Evolutionary conservation across 106 monocot species (phyloP).

Genomic region (Acorus gramineus): DNA sequence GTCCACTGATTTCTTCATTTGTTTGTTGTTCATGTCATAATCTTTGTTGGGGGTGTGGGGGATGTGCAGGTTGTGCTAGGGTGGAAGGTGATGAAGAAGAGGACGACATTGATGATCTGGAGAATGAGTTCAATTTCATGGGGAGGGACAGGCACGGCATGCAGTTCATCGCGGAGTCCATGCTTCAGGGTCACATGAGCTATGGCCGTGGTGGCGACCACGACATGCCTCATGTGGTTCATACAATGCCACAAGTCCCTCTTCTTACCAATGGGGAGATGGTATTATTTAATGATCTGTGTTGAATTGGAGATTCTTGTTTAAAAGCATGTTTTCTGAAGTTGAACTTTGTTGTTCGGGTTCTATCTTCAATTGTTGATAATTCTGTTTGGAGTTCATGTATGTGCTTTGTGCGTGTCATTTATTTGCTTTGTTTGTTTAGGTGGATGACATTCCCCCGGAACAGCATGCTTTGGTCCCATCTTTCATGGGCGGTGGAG

Average conservation of each 20-base stretch:
- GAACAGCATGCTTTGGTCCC: constrained; percentile 96
- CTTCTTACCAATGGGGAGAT: constrained; percentile 95
- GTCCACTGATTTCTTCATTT: background rate
- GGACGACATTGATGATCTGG: constrained; percentile 83
- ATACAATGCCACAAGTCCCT: constrained; percentile 51
- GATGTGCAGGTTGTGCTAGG: constrained; percentile 56
- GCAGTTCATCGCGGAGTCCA: constrained; percentile 57
- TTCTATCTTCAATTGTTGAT: too few species aligned
- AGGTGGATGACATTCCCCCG: constrained; percentile 95
- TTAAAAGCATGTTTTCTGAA: background rate
- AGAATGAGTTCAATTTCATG: constrained; percentile 72
- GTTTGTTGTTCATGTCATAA: background rate
- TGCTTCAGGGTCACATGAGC: constrained; percentile 87
- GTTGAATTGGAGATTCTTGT: too few species aligned
- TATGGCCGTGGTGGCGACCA: constrained; percentile 71
- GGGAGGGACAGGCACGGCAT: constrained; percentile 34
- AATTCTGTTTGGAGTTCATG: too few species aligned
- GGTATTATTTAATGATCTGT: constrained; percentile 23
- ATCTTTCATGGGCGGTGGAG: constrained; percentile 85
- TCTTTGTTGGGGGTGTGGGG: background rate
- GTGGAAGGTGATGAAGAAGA: constrained; percentile 92
- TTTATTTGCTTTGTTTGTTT: background rate
- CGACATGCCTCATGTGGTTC: constrained; percentile 37
- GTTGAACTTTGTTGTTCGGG: background rate
- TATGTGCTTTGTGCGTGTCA: background rate